Base-by-base conservation (phyloP, 2,329 filamentous ascomycete species). In the Fusarium haematococcum region DNA sequence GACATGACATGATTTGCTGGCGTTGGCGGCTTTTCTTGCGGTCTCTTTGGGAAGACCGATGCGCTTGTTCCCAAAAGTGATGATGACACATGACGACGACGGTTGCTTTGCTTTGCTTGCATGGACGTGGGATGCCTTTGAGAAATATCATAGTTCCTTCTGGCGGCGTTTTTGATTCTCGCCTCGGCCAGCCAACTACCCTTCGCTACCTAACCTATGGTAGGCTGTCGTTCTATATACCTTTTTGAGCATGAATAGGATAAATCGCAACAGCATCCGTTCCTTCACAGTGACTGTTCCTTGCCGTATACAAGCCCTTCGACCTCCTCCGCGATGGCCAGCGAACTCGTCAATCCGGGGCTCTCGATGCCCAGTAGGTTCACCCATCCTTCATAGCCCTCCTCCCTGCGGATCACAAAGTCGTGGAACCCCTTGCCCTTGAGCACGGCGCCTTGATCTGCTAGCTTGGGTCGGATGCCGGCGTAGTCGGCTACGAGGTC, bases 281-380 rank as follows among this genome's bases (percentile, higher is more conserved):
- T 43, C 25, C 6, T 23, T 66, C 45, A 73, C 10, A 35, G 7
- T 62, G 63, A 54, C 13, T 54, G 50, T 41, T 56, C 56, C 6
- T 67, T 75, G 5, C 82, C 82, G 67, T 91, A 89, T 63, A 91
- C 70, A 60, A 91, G 73, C 60, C 81, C 79, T 50, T 84, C 82
- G 0, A 98, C 95, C 86, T 90, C 89, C 80, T 97, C 94, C 5
- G 88, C 95, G 83, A 98, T 96, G 2, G 95, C 95, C 84, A 98
- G 84, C 77, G 89, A 91, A 81, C 94, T 97, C 56, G 96, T 98
- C 82, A 98, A 84, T 6, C 96, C 96, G 0, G 96, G 96, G 82
- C 94, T 97, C 86, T 98, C 96, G 76, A 98, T 98, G 0, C 95
- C 96, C 77, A 98, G 80, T 75, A 98, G 81, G 85, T 98, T 98